Conservation (phyloP, 768 basidiomycete species). For the Macrolepiota dolichaula region DNA sequence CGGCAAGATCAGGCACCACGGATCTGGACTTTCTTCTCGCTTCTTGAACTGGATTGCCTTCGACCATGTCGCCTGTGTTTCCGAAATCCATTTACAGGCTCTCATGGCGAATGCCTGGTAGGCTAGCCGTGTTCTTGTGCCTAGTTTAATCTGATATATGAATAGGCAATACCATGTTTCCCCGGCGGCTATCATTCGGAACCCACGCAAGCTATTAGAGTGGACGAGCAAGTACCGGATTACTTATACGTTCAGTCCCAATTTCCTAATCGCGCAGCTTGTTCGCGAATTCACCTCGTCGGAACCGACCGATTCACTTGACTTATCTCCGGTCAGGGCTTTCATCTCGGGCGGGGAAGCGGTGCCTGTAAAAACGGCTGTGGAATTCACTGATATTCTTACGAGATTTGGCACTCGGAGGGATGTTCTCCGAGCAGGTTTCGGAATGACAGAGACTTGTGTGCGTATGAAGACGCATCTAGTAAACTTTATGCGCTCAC, state of each 20-base stretch:
- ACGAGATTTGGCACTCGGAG: neutral
- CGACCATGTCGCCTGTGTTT: constrained; percentile 9
- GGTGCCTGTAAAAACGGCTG: constrained; percentile 5
- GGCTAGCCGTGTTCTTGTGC: neutral
- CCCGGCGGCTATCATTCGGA: neutral
- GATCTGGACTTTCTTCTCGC: neutral
- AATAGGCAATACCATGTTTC: constrained; percentile 10
- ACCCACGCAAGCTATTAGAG: neutral
- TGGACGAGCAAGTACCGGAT: constrained; percentile 6
- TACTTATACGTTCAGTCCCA: constrained; percentile 8
- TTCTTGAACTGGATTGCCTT: constrained; percentile 9
- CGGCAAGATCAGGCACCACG: constrained; percentile 8
- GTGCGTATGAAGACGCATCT: neutral
- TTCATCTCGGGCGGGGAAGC: constrained; percentile 9
- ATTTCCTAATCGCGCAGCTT: constrained; percentile 7
- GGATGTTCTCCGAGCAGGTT: constrained; percentile 10
- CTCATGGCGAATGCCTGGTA: constrained; percentile 7
- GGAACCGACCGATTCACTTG: neutral
- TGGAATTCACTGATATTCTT: constrained; percentile 6
- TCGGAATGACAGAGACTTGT: constrained; percentile 10
- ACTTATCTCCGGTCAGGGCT: neutral
- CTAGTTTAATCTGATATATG: neutral
- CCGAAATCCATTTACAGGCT: constrained; percentile 6
- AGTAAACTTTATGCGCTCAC: neutral
- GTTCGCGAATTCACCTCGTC: neutral